These are phyloP conservation scores for Collybia sp. DNA, from an alignment of 768 basidiomycete genomes.

Conservation along the genomic window DNA sequence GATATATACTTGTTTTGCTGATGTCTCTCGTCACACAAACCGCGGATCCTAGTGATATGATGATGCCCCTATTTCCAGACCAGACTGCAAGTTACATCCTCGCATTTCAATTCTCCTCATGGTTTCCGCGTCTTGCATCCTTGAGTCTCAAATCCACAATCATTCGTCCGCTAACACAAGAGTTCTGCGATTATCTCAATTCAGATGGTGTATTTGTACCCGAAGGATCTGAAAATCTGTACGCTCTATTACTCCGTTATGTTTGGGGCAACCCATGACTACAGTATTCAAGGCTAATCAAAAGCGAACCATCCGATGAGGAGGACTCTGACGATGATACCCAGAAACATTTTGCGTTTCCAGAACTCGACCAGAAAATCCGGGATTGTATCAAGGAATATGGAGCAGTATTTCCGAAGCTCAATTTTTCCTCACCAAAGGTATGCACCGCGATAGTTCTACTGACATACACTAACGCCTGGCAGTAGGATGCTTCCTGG, in stretches of 20 bases:
- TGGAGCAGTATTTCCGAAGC: conserved; percentile 89
- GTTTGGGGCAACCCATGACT: background rate
- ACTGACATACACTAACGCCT: background rate
- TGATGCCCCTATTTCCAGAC: conserved; percentile 42
- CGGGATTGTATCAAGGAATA: conserved; percentile 59
- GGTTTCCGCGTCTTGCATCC: conserved; percentile 70
- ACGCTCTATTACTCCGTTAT: conserved; percentile 20
- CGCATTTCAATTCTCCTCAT: conserved; percentile 78
- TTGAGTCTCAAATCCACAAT: conserved; percentile 70
- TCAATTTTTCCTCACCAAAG: conserved; percentile 94
- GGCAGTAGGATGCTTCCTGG: conserved; percentile 85
- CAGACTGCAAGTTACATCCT: conserved; percentile 50
- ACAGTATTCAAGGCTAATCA: conserved; percentile 34
- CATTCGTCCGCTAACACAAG: conserved; percentile 58
- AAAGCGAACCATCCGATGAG: conserved; percentile 59
- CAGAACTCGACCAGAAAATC: conserved; percentile 75
- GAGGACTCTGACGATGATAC: conserved; percentile 33
- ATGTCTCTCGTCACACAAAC: background rate
- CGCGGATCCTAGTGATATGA: background rate
- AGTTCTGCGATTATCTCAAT: conserved; percentile 70
- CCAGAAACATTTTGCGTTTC: conserved; percentile 57
- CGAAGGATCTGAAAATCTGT: conserved; percentile 76
- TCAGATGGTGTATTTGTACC: conserved; percentile 86
- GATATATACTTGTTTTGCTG: conserved; percentile 4
- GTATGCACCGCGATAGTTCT: conserved; percentile 29